Evolutionary conservation across 2,329 filamentous ascomycete genomes (phyloP), one percentile per base, ranked within the genome.

Genomic region (Xylaria sp.): DNA sequence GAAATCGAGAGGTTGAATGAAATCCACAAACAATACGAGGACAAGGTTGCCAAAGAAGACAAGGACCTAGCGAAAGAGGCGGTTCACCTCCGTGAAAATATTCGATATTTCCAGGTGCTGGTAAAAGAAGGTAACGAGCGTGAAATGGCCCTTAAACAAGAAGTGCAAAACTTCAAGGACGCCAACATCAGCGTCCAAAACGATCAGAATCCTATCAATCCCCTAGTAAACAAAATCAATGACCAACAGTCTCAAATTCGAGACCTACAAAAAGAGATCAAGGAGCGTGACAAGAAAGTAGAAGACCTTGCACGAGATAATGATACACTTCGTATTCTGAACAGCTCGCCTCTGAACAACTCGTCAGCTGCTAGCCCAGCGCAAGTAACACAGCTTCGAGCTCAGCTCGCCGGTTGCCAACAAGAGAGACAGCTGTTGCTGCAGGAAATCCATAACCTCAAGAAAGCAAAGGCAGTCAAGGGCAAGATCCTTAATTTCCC

Each of bases 1-100:
- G 69, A 74, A 51, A 27, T 73, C 20, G 56, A 67, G 27, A 67
- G 72, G 7, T 11, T 73, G n/a, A 38, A 47, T 13, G 61, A 56
- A 2, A 31, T 70, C 3, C 66, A 66, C 53, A 63, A 63, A 25
- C 33, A 71, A 20, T 72, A 71, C 54, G 71, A 74, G 9, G 58
- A 31, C 0, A 56, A 49, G 47, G 17, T 69, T 13, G 22, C 31
- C 15, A n/a, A 53, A 5, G 27, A n/a, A 1, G 61, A 68, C 17
- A 50, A 53, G 39, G 29, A 63, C 22, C 20, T 64, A 1, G 29
- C 39, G 20, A 36, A 59, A 42, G 42, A 67, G 22, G 45, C 61
- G 5, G 50, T 61, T 15, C 38, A 59, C n/a, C 65, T 68, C 22
- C n/a, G 59, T 15, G 55, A 65, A 15, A 61, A 17, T 3, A 5